phyloP scores from a whole-genome alignment of 768 basidiomycete genomes.

The Sarcodon sp. region DNA sequence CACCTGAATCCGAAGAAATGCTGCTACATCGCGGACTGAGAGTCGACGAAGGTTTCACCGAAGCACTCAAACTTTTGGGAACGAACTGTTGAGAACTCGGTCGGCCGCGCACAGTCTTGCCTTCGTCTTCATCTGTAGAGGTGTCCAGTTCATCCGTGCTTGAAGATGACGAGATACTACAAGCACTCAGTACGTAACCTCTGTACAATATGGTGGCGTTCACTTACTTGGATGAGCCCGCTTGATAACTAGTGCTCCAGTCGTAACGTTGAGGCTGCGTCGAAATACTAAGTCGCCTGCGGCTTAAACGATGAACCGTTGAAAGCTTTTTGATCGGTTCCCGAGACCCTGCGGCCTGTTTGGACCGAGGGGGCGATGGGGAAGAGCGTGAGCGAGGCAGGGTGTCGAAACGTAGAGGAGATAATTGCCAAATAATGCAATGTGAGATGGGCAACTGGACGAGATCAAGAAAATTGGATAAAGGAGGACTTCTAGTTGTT shows the following conservation, averaged over 20 bases:
- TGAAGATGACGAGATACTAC: background rate
- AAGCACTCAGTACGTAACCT: background rate
- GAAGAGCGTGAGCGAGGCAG: constrained; percentile 75
- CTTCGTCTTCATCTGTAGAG: constrained; percentile 8
- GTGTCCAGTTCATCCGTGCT: constrained; percentile 10
- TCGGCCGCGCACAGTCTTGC: constrained; percentile 9
- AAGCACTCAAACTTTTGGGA: background rate
- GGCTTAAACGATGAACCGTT: constrained; percentile 21
- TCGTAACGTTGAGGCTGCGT: constrained; percentile 29
- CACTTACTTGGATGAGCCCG: constrained; percentile 66
- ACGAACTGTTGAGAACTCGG: constrained; percentile 6
- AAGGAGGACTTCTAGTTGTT: no score
- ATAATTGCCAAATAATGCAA: no score
- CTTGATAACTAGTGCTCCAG: constrained; percentile 83
- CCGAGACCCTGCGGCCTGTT: constrained; percentile 35
- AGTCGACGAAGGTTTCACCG: constrained; percentile 1
- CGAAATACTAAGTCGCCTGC: constrained; percentile 18
- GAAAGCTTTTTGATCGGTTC: constrained; percentile 22
- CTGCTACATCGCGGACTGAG: constrained; percentile 8
- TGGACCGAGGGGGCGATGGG: constrained; percentile 57
- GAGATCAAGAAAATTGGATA: no score
- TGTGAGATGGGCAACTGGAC: no score
- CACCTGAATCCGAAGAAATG: constrained; percentile 18
- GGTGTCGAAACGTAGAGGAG: constrained; percentile 22
- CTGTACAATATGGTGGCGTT: background rate